phyloP scores from a whole-genome alignment of 805 yeast genomes.

The Ogataea minuta region DNA sequence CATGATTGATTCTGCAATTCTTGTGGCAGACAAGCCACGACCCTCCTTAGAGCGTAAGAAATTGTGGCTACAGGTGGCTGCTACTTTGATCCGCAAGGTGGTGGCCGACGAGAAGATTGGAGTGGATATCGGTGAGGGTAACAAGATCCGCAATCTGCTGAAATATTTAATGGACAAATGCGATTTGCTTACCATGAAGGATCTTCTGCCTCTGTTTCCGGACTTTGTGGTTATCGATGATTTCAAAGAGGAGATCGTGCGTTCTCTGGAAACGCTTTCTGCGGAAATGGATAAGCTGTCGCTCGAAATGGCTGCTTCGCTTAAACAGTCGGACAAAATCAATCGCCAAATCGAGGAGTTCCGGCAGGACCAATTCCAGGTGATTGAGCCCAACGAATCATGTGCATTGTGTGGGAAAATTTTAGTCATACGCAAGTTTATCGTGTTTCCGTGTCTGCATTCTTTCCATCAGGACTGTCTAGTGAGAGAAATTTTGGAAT shows the following conservation, averaged over 20 bases:
- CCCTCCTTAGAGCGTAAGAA: constrained; percentile 52
- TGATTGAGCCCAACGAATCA: constrained; percentile 79
- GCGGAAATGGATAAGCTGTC: constrained; percentile 61
- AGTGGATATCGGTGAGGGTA: constrained; percentile 32
- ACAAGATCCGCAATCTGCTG: constrained; percentile 33
- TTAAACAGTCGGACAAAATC: constrained; percentile 56
- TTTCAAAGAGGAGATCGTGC: constrained; percentile 78
- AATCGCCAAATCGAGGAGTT: constrained; percentile 54
- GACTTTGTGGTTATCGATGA: constrained; percentile 78
- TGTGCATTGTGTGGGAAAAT: constrained; percentile 73
- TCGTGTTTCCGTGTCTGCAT: constrained; percentile 87
- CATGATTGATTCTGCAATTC: constrained; percentile 55
- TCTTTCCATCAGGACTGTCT: constrained; percentile 87
- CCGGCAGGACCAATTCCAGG: constrained; percentile 51
- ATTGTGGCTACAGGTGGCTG: constrained; percentile 70
- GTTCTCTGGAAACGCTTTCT: constrained; percentile 74
- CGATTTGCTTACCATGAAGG: constrained; percentile 65
- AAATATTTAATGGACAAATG: constrained; percentile 42
- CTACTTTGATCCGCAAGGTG: constrained; percentile 42
- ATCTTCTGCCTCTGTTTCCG: constrained; percentile 80
- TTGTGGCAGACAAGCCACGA: constrained; percentile 53
- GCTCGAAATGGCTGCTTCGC: constrained; percentile 72
- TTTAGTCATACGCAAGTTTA: constrained; percentile 68
- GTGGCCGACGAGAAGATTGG: constrained; percentile 28
- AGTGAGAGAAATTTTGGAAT: constrained; percentile 54